These are phyloP conservation scores for Phaffia rhodozyma DNA, from an alignment of 1,284 basidiomycete genomes.

Conservation along the genomic window DNA sequence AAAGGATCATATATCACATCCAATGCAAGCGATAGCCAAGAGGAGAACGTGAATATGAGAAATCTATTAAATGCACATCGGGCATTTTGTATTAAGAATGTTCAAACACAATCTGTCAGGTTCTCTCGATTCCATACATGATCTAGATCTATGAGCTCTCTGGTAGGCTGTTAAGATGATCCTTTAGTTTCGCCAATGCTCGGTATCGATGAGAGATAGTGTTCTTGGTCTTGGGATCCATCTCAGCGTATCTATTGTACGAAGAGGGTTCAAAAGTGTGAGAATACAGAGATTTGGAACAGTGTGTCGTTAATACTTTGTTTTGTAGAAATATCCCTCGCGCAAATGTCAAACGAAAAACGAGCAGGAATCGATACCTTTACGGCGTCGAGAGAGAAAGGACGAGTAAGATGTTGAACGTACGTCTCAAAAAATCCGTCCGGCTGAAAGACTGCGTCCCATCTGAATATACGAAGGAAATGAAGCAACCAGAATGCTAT, in stretches of 20 bases:
- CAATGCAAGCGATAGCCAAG: no score
- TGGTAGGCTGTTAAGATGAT: conserved; percentile 41
- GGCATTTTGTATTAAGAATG: no score
- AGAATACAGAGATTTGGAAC: no score
- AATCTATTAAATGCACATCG: no score
- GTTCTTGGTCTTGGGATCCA: conserved; percentile 75
- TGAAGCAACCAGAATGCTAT: not conserved
- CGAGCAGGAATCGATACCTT: no score
- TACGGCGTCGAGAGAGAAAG: not conserved
- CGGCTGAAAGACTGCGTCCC: conserved; percentile 86
- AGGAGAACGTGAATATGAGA: no score
- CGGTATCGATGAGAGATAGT: conserved; percentile 77
- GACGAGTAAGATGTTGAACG: conserved; percentile 2
- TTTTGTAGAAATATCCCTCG: not conserved
- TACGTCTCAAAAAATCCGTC: conserved; percentile 36
- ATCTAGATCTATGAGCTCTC: not conserved
- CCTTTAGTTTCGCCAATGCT: conserved; percentile 68
- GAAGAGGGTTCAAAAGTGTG: not conserved
- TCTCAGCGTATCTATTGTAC: conserved; percentile 73
- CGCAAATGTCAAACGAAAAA: not conserved
- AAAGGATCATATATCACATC: no score
- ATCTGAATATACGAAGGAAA: conserved; percentile 30
- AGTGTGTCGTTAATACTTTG: no score
- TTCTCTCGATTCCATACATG: no score
- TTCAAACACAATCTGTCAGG: no score